Conservation (phyloP, 345 rosid species). For the Populus pruinosa region DNA sequence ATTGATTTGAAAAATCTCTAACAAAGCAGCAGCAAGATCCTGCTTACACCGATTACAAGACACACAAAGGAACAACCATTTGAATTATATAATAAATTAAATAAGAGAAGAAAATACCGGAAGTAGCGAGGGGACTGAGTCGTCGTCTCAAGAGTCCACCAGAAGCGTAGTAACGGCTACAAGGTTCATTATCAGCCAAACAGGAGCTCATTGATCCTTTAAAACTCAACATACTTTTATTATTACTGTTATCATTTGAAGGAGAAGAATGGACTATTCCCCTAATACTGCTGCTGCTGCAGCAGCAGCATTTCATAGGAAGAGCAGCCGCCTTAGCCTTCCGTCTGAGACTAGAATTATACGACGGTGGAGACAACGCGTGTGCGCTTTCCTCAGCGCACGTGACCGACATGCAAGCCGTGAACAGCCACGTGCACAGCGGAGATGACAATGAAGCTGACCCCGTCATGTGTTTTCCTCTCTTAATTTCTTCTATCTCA, state of each 20-base stretch:
- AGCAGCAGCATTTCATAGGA: background rate
- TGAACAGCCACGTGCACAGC: conserved; percentile 82
- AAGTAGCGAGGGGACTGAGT: conserved; percentile 9
- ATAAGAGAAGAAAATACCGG: conserved; percentile 10
- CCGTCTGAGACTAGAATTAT: background rate
- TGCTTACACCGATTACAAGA: no score
- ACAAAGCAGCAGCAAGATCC: no score
- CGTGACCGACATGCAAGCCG: conserved; percentile 78
- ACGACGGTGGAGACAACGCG: conserved; percentile 17
- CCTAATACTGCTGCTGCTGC: background rate
- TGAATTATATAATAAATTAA: no score
- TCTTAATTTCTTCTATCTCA: background rate
- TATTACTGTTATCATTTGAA: background rate
- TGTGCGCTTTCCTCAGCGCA: conserved; percentile 34
- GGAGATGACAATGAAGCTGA: conserved; percentile 51
- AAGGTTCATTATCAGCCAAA: conserved; percentile 60
- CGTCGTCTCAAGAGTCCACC: conserved; percentile 43
- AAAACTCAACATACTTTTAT: conserved; percentile 38
- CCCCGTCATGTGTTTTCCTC: conserved; percentile 14
- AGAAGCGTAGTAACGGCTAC: conserved; percentile 47
- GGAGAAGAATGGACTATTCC: background rate
- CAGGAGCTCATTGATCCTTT: conserved; percentile 54
- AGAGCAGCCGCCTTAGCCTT: background rate
- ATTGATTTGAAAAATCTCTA: no score
- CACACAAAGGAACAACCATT: no score